These are phyloP conservation scores for Rubus parviflorus DNA, from an alignment of 306 rosid species.

Conservation along the genomic window DNA sequence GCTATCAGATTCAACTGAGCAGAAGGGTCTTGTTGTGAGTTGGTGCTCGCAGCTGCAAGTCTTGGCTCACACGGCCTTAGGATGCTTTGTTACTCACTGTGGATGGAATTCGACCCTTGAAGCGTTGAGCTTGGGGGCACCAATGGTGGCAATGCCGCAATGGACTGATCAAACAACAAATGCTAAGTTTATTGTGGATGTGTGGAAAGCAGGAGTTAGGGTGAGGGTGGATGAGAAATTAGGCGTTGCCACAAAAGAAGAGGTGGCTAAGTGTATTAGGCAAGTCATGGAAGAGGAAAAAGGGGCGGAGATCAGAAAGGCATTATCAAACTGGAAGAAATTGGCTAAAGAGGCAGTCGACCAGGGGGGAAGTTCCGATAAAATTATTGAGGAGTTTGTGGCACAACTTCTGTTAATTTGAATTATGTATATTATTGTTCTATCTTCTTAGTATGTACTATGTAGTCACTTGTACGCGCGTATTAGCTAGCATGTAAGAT, in stretches of 20 bases:
- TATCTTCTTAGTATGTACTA: too few relatives aligned
- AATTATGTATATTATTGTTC: neutral
- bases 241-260: constrained; percentile 16
- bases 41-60: constrained; percentile 34
- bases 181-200: constrained; percentile 27
- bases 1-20: neutral
- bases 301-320: neutral
- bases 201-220: constrained; percentile 31
- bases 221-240: constrained; percentile 15
- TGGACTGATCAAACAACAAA: constrained; percentile 39
- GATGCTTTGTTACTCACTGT: constrained; percentile 36
- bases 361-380: constrained; percentile 30
- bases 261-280: constrained; percentile 7
- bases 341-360: constrained; percentile 14
- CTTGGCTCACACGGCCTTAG: constrained; percentile 24
- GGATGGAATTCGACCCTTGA: constrained; percentile 40
- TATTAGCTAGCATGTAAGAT: too few relatives aligned
- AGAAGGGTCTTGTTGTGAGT: constrained; percentile 23
- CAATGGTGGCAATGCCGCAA: constrained; percentile 29
- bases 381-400: constrained; percentile 18
- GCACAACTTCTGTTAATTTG: neutral
- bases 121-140: constrained; percentile 26
- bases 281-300: constrained; percentile 24
- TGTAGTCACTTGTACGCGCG: too few relatives aligned
- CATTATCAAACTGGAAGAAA: constrained; percentile 14